Evolutionary conservation across 805 yeast species (phyloP).

Genomic region (Ogataea thermomethanolica): DNA sequence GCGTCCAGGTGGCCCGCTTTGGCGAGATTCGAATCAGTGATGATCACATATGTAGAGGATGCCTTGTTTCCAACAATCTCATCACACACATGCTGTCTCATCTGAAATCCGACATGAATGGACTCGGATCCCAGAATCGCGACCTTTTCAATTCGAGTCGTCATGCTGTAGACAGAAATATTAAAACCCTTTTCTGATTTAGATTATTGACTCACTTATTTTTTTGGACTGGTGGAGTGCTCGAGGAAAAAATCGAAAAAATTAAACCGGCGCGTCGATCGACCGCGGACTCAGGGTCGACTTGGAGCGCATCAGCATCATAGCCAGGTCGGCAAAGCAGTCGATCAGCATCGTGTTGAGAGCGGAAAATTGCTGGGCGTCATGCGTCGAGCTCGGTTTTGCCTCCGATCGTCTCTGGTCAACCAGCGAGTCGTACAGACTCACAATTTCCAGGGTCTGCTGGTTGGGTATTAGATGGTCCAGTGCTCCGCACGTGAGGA

Average conservation of each 20-base stretch:
- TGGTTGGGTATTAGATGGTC: background rate
- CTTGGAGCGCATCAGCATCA: conserved; percentile 1
- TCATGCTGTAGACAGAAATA: conserved; percentile 8
- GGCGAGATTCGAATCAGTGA: conserved; percentile 80
- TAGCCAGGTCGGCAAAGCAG: conserved; percentile 14
- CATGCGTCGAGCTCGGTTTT: background rate
- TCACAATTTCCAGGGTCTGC: conserved; percentile 4
- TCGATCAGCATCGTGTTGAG: conserved; percentile 10
- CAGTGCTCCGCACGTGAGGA: conserved; percentile 9
- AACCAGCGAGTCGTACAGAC: conserved; percentile 3
- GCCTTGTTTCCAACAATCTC: conserved; percentile 59
- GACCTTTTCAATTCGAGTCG: conserved; percentile 44
- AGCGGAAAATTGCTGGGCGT: background rate
- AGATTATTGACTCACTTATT: conserved; percentile 5
- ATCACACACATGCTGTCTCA: conserved; percentile 67
- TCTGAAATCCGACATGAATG: conserved; percentile 86
- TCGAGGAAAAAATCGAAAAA: conserved; percentile 2
- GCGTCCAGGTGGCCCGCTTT: conserved; percentile 57
- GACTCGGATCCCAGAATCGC: conserved; percentile 76
- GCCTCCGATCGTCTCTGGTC: background rate
- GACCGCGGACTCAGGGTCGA: too few relatives aligned
- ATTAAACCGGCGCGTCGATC: conserved; percentile 7
- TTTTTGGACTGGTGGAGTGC: conserved; percentile 7
- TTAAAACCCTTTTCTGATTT: background rate
- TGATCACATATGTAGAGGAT: conserved; percentile 88